phyloP scores from a whole-genome alignment of 345 rosid species.

The Populus tremula region DNA sequence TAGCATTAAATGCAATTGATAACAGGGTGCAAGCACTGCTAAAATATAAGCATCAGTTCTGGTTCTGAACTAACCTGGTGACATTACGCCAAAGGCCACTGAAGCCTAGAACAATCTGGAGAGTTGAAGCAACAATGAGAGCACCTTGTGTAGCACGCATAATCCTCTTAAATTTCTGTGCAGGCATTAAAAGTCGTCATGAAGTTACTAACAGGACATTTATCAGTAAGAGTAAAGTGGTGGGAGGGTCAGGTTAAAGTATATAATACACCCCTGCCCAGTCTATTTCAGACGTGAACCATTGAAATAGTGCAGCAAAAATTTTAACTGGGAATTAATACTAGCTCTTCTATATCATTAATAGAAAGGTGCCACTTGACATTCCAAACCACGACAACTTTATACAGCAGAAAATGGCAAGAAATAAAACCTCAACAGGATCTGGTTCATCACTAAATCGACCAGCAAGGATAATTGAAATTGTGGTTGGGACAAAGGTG shows the following conservation, averaged over 20 bases:
- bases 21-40: background rate
- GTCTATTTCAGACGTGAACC: background rate
- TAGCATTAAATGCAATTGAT: background rate
- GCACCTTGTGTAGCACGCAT: conserved; percentile 98
- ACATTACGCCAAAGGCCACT: conserved; percentile 99
- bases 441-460: conserved; percentile 61
- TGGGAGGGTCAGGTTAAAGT: background rate
- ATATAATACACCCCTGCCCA: background rate
- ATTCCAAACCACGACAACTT: conserved; percentile 7
- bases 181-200: conserved; percentile 15
- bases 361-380: background rate
- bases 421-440: conserved; percentile 61
- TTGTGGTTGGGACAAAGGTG: conserved; percentile 87
- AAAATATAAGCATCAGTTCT: conserved; percentile 1
- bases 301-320: background rate
- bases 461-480: conserved; percentile 86
- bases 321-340: background rate
- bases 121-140: conserved; percentile 85
- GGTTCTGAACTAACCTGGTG: conserved; percentile 50
- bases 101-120: conserved; percentile 95
- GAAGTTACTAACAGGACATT: background rate
- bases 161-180: conserved; percentile 70
- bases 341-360: background rate
- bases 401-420: conserved; percentile 9
- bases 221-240: background rate